phyloP scores from a whole-genome alignment of 2,329 filamentous ascomycete genomes.

The Amylocarpus encephaloides region DNA sequence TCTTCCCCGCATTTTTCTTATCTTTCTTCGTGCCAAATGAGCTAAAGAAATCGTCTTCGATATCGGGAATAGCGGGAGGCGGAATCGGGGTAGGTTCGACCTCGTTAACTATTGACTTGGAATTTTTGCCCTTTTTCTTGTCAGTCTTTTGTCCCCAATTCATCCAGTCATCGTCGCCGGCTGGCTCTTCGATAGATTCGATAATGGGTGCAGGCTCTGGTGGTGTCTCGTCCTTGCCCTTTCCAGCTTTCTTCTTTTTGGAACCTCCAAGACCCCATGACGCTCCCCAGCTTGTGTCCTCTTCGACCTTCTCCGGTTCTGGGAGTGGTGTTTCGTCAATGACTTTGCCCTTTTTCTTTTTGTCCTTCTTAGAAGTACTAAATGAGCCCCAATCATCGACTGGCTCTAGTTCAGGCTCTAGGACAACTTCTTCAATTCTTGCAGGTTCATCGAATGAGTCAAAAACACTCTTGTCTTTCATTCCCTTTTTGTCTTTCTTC shows the following conservation, averaged over 20 bases:
- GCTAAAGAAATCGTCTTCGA: constrained; percentile 27
- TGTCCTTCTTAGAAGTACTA: constrained; percentile 24
- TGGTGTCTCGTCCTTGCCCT: constrained; percentile 18
- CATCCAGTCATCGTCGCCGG: constrained; percentile 26
- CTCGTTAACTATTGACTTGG: constrained; percentile 28
- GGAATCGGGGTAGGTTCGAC: constrained; percentile 32
- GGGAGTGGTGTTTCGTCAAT: constrained; percentile 32
- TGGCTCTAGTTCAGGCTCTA: constrained; percentile 20
- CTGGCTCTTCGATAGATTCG: constrained; percentile 21
- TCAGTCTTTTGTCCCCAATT: constrained; percentile 27
- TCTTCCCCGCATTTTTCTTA: constrained; percentile 25
- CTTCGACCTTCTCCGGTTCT: constrained; percentile 19
- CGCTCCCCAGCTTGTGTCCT: constrained; percentile 7
- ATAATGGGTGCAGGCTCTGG: constrained; percentile 17
- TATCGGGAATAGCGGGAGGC: constrained; percentile 29
- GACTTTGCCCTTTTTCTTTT: constrained; percentile 28
- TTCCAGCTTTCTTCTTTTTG: constrained; percentile 34
- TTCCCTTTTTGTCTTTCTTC: constrained; percentile 42
- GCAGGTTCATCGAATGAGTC: constrained; percentile 26
- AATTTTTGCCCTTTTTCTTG: constrained; percentile 24
- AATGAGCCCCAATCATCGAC: constrained; percentile 23
- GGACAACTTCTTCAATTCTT: constrained; percentile 22
- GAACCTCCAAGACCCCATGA: constrained; percentile 34
- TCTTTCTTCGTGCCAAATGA: constrained; percentile 30
- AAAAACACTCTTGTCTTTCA: constrained; percentile 25